Percentiles rank a stretch among this genome's conserved stretches.
These are phyloP conservation scores for Colletotrichum sp. DNA, from an alignment of 2,329 filamentous ascomycete genomes.

Conservation along the genomic window DNA sequence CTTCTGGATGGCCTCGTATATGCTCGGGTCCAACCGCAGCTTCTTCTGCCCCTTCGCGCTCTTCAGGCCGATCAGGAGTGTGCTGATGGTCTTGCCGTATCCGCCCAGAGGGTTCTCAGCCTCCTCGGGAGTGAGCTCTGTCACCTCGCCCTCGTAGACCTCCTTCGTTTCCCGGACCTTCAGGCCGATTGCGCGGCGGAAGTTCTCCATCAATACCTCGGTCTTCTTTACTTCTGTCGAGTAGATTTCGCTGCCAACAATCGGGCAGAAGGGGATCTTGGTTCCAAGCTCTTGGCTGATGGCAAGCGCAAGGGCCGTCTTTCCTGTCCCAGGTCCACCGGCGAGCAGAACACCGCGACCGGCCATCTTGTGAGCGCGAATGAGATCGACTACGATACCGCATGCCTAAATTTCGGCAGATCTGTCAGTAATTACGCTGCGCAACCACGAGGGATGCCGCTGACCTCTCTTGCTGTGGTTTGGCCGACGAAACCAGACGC, in stretches of 20 bases:
- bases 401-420: slow-evolving; percentile 69
- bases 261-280: slow-evolving; percentile 98
- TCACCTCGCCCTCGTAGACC: slow-evolving; percentile 98
- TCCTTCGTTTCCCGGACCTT: slow-evolving; percentile 99
- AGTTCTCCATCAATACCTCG: slow-evolving; percentile 99
- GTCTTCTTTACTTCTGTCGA: slow-evolving; percentile 99
- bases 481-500: slow-evolving; percentile 91
- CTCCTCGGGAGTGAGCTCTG: slow-evolving; percentile 96
- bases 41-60: slow-evolving; percentile 98
- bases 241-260: slow-evolving; percentile 97
- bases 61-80: slow-evolving; percentile 92
- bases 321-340: slow-evolving; percentile 94
- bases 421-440: neutral
- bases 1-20: slow-evolving; percentile 99
- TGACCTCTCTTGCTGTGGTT: slow-evolving; percentile 83
- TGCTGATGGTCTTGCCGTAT: slow-evolving; percentile 97
- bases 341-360: slow-evolving; percentile 92
- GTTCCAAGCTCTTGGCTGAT: slow-evolving; percentile 97
- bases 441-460: slow-evolving; percentile 20
- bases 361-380: slow-evolving; percentile 96
- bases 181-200: slow-evolving; percentile 92
- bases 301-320: slow-evolving; percentile 93
- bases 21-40: slow-evolving; percentile 92
- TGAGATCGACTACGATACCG: slow-evolving; percentile 94
- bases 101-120: slow-evolving; percentile 96